Conservation (phyloP, 1,139 yeast species). For the Geotrichum macrosporum region DNA sequence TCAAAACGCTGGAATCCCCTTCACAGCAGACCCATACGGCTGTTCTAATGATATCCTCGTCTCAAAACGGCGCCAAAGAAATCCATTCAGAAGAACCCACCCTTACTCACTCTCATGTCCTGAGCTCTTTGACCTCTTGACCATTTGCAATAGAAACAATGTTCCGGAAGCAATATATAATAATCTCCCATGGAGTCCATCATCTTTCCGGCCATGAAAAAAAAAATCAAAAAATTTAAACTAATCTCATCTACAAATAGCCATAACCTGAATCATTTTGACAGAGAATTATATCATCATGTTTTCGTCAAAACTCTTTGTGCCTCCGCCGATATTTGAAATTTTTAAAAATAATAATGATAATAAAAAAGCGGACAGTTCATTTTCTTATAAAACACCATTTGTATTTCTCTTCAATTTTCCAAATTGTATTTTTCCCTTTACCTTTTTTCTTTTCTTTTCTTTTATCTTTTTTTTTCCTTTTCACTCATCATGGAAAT, state of each 20-base stretch:
- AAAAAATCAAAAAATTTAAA: too few relatives aligned
- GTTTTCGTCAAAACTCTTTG: too few relatives aligned
- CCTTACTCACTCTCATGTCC: conserved; percentile 38
- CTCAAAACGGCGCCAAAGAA: conserved; percentile 48
- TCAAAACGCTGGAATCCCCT: conserved; percentile 54
- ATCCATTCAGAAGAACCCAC: conserved; percentile 55
- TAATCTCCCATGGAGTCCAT: conserved; percentile 13
- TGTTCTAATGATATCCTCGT: conserved; percentile 40
- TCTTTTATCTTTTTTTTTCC: neutral
- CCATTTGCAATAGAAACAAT: conserved; percentile 23
- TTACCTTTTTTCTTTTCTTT: conserved; percentile 1
- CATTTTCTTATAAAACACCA: too few relatives aligned
- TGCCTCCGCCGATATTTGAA: too few relatives aligned
- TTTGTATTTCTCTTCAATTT: too few relatives aligned
- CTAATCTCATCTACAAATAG: too few relatives aligned
- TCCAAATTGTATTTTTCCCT: too few relatives aligned
- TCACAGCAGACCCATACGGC: conserved; percentile 62
- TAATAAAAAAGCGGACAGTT: too few relatives aligned
- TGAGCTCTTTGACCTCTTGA: conserved; percentile 24
- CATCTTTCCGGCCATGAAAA: neutral
- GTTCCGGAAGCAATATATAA: conserved; percentile 7
- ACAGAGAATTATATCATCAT: too few relatives aligned
- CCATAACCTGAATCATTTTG: too few relatives aligned
- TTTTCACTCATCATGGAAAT: conserved; percentile 36
- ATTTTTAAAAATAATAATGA: too few relatives aligned